Percentiles rank a stretch among this genome's conserved stretches.
Conservation (phyloP, 805 yeast genomes). For the Starmerella davenportii region DNA sequence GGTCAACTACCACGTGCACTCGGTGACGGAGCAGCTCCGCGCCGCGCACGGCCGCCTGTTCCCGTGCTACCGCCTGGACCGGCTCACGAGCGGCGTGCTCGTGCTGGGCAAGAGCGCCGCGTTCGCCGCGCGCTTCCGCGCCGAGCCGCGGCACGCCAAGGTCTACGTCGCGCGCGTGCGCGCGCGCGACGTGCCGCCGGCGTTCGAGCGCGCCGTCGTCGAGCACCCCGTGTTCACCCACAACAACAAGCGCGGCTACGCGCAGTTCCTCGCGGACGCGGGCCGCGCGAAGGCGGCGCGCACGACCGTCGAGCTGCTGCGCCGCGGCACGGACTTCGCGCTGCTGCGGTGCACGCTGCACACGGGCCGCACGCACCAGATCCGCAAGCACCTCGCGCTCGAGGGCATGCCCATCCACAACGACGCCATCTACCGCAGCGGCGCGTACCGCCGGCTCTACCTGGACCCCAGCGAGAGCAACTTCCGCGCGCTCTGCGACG, state of each 20-base stretch:
- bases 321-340: not conserved
- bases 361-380: conserved; percentile 91
- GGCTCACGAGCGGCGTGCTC: conserved; percentile 19
- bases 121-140: conserved; percentile 6
- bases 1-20: conserved; percentile 56
- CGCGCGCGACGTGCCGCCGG: not conserved
- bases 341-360: conserved; percentile 31
- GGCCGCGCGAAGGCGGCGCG: conserved; percentile 10
- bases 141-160: conserved; percentile 4
- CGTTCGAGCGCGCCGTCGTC: not conserved
- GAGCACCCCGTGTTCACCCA: conserved; percentile 12
- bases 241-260: conserved; percentile 17
- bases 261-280: conserved; percentile 3
- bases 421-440: conserved; percentile 52
- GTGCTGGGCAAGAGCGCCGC: conserved; percentile 11
- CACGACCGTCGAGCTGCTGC: conserved; percentile 6
- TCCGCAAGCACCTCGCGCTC: conserved; percentile 73
- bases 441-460: conserved; percentile 5
- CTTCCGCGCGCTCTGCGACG: conserved; percentile 6
- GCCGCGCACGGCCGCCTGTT: conserved; percentile 9
- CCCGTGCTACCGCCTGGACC: conserved; percentile 18
- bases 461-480: conserved; percentile 7
- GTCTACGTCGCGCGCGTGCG: conserved; percentile 11
- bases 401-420: conserved; percentile 76
- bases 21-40: conserved; percentile 16